Evolutionary conservation across 2,329 filamentous ascomycete genomes (phyloP), one percentile per base, ranked within the genome.

Genomic region (Alternaria arbusti): DNA sequence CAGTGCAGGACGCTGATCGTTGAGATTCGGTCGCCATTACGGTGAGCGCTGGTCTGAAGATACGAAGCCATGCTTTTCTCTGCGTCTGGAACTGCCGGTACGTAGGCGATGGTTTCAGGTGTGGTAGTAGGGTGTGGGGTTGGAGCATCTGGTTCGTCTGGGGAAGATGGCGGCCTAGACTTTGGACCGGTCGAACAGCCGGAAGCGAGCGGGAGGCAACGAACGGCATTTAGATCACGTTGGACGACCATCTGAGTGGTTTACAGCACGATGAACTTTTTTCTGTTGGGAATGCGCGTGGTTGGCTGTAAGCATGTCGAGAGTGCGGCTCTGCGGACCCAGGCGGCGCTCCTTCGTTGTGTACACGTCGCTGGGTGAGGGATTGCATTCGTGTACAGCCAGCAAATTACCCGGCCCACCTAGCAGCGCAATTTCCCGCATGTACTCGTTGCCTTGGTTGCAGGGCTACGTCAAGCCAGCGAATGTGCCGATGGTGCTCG

Each of bases 91-190:
- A 63, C 57, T 61, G 61, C 63, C 59, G 61, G 51, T 47, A 49
- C 13, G 49, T 44, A 13, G 12, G 47, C 43, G 43, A 32, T 55
- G 25, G 64, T 69, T 69, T 70, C 66, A 67, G 62, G 57, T 47
- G 28, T 13, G 49, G 26, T 54, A 32, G 40, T 54, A 61, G 57
- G 55, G 64, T 60, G 66, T 64, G 64, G 61, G 57, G 59, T 57
- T 40, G 52, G 30, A 45, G 60, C 55, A 62, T 55, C 51, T 66
- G 58, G 66, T 66, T 70, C 63, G 67, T 63, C 62, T 54, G 66
- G 63, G 58, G 57, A 59, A 63, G 61, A 68, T 52, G 30, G 51
- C 55, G 55, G 52, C 59, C 56, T 55, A 61, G 57, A 43, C 47
- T 59, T 43, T 32, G 17, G n/a, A 52, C 26, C 40, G 49, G 43